These are phyloP conservation scores for Plasmodium knowlesi DNA, from an alignment of 169 alveolate species.

Conservation along the genomic window DNA sequence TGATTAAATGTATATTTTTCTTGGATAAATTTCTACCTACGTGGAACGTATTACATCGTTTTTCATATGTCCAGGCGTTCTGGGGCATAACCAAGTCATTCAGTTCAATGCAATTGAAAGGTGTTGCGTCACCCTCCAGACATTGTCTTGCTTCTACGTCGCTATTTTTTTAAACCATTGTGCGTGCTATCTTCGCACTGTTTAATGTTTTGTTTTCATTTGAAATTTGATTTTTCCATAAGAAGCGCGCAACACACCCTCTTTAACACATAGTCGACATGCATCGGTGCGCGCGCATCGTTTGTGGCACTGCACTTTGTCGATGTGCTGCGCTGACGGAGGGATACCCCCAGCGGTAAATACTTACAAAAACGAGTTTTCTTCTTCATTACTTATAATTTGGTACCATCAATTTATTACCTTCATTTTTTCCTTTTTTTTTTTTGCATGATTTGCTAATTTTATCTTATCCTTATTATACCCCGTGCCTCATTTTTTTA, in stretches of 20 bases:
- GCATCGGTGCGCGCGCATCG: background rate
- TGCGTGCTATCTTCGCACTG: background rate
- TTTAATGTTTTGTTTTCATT: background rate
- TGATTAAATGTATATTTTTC: background rate
- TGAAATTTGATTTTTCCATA: background rate
- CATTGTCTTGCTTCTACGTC: background rate
- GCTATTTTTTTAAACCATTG: background rate
- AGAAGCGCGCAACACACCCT: background rate
- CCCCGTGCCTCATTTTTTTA: background rate
- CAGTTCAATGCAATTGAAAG: background rate
- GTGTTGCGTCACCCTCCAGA: background rate
- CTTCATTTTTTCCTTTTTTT: background rate
- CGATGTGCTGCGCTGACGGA: background rate
- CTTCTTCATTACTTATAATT: background rate
- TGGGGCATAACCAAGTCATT: background rate
- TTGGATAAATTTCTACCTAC: background rate
- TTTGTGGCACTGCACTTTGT: background rate
- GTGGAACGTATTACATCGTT: background rate
- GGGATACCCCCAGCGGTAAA: background rate
- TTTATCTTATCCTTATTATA: background rate
- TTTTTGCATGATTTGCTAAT: background rate
- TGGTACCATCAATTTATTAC: background rate
- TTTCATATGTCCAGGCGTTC: background rate
- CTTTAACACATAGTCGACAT: background rate
- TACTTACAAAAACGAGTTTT: background rate